Evolutionary conservation across 208 protist genomes (phyloP).

Genomic region (Willaertia magna): DNA sequence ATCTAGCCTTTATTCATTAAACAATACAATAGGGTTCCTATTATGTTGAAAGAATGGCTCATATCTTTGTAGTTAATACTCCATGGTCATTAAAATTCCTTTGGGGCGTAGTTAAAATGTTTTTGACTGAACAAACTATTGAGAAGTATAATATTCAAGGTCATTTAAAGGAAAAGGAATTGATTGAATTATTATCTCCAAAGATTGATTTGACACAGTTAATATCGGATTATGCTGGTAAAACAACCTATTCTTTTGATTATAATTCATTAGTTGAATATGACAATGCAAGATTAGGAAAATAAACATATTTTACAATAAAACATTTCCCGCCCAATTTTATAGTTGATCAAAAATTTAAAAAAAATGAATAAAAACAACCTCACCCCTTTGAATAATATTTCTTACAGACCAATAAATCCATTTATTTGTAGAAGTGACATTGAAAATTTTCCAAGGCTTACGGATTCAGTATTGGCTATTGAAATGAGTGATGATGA

Average conservation of each 20-base stretch:
- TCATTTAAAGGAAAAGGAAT: not conserved
- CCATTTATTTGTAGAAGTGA: no score
- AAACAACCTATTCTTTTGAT: not conserved
- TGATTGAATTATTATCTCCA: not conserved
- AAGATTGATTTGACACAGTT: not conserved
- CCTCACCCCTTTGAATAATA: no score
- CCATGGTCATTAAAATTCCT: not conserved
- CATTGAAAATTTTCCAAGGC: no score
- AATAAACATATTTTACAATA: no score
- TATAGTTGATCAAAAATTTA: no score
- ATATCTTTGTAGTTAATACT: not conserved
- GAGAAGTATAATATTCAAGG: not conserved
- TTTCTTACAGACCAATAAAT: no score
- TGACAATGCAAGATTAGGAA: not conserved
- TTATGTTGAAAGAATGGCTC: not conserved
- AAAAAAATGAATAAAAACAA: no score
- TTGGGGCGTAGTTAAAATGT: not conserved
- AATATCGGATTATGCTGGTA: not conserved
- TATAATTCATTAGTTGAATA: not conserved
- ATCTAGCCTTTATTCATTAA: no score
- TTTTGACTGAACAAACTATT: not conserved
- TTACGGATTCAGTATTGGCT: no score
- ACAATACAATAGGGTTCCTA: not conserved
- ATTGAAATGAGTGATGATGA: no score
- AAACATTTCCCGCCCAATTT: no score